Percentiles rank a stretch among this genome's conserved stretches.
Evolutionary conservation across 2,329 filamentous ascomycete species (phyloP).

Genomic region (Fusarium foetens): DNA sequence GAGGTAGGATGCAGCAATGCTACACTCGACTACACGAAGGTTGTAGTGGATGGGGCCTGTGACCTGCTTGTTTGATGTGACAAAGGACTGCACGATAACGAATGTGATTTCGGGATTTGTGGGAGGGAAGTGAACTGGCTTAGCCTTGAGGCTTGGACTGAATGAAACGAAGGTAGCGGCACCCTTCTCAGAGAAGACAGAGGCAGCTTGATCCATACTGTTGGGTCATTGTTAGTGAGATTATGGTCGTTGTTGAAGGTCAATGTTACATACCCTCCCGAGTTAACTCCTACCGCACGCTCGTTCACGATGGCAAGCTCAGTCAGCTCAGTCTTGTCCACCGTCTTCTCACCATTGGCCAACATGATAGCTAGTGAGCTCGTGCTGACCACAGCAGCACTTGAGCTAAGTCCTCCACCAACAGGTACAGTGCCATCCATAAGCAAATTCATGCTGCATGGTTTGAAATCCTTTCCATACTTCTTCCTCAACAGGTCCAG

Average conservation of each 20-base stretch:
- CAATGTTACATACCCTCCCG: slow-evolving; percentile 75
- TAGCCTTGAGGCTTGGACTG: slow-evolving; percentile 78
- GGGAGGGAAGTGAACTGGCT: slow-evolving; percentile 82
- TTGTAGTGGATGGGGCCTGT: slow-evolving; percentile 97
- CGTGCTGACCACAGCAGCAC: slow-evolving; percentile 91
- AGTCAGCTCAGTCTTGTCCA: slow-evolving; percentile 92
- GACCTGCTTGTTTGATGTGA: slow-evolving; percentile 93
- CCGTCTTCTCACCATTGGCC: slow-evolving; percentile 79
- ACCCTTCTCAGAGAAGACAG: slow-evolving; percentile 88
- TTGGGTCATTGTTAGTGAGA: slow-evolving; percentile 29
- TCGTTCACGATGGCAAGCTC: slow-evolving; percentile 96
- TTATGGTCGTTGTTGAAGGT: not conserved
- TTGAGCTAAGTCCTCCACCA: slow-evolving; percentile 91
- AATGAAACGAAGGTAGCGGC: slow-evolving; percentile 93
- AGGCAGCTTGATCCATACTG: slow-evolving; percentile 97
- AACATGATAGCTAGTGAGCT: slow-evolving; percentile 88
- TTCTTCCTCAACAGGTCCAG: slow-evolving; percentile 79
- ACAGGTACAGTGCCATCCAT: slow-evolving; percentile 93
- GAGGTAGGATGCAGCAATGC: slow-evolving; percentile 80
- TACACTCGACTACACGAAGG: slow-evolving; percentile 94
- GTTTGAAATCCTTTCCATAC: slow-evolving; percentile 68
- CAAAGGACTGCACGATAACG: slow-evolving; percentile 93
- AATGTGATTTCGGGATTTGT: slow-evolving; percentile 88
- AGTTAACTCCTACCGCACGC: slow-evolving; percentile 93
- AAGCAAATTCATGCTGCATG: slow-evolving; percentile 82